These are phyloP conservation scores for Stereocaulon alpinum DNA, from an alignment of 495 filamentous ascomycete species.

Conservation along the genomic window DNA sequence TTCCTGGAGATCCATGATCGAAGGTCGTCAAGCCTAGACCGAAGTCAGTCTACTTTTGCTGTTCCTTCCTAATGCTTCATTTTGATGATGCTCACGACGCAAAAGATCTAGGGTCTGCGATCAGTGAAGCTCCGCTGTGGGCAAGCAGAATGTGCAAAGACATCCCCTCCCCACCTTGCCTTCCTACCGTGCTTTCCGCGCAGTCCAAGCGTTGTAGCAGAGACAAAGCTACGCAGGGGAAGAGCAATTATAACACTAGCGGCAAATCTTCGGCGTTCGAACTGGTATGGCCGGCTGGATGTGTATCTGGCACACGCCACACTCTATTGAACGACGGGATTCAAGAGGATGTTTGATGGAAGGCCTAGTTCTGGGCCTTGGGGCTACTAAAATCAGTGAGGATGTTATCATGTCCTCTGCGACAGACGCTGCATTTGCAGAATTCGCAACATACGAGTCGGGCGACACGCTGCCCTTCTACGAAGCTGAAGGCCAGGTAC, in stretches of 20 bases:
- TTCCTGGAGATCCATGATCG: constrained; percentile 57
- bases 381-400: background rate
- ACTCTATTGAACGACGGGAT: background rate
- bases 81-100: constrained; percentile 46
- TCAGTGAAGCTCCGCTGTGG: constrained; percentile 76
- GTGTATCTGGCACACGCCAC: background rate
- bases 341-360: background rate
- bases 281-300: background rate
- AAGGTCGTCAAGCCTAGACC: constrained; percentile 57
- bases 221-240: background rate
- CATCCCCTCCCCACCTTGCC: constrained; percentile 43
- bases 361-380: background rate
- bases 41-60: background rate
- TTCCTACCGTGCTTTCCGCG: background rate
- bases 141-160: constrained; percentile 75
- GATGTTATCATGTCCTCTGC: background rate
- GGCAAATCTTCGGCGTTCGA: background rate
- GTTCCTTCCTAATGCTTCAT: constrained; percentile 6
- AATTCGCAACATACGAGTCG: constrained; percentile 34
- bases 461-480: constrained; percentile 46
- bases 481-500: constrained; percentile 47
- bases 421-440: constrained; percentile 7
- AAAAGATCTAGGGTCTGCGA: constrained; percentile 58
- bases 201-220: background rate
- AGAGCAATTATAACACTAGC: too few relatives aligned